phyloP scores from a whole-genome alignment of 306 rosid species.

The Rosa multiflora region DNA sequence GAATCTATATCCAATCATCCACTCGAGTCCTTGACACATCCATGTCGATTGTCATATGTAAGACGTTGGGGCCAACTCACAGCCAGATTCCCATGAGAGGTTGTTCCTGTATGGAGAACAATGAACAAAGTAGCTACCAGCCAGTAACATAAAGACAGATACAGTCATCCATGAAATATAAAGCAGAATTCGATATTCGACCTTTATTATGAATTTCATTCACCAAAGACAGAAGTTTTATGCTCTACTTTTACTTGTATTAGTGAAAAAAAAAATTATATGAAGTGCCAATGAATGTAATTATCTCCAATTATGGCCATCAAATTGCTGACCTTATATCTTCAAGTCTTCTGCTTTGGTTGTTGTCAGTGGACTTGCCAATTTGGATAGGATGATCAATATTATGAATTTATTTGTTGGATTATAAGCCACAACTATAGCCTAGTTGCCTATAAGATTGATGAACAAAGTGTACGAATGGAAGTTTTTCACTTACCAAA shows the following conservation, averaged over 20 bases:
- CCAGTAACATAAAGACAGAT: neutral
- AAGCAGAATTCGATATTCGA: neutral
- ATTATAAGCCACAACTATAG: neutral
- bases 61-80: neutral
- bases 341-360: no score
- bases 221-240: neutral
- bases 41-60: neutral
- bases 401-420: neutral
- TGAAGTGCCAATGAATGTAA: no score
- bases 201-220: neutral
- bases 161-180: neutral
- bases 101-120: neutral
- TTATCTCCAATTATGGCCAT: no score
- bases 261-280: no score
- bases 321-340: no score
- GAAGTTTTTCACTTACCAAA: neutral
- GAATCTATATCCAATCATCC: neutral
- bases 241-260: no score
- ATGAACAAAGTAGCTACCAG: neutral
- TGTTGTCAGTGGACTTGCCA: no score
- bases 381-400: no score
- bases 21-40: conserved; percentile 4
- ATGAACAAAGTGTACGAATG: neutral
- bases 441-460: neutral
- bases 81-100: neutral